phyloP scores from a whole-genome alignment of 164 flowering plant species.

The Cinnamomum chago region DNA sequence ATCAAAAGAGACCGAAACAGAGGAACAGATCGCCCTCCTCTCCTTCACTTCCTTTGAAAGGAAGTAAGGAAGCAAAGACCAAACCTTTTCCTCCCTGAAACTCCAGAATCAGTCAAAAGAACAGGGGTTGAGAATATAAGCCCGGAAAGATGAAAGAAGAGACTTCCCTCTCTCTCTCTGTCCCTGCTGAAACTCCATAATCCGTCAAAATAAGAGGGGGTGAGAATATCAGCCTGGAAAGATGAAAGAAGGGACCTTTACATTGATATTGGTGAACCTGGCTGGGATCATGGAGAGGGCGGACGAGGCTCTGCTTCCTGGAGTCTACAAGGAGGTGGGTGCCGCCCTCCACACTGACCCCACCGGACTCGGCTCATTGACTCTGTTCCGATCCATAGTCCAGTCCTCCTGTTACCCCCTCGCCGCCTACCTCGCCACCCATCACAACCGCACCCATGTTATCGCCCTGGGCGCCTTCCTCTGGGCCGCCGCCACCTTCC shows the following conservation, averaged over 20 bases:
- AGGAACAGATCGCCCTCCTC: neutral
- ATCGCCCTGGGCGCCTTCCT: conserved; percentile 83
- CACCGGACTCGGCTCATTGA: conserved; percentile 67
- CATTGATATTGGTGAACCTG: conserved; percentile 66
- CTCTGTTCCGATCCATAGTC: conserved; percentile 74
- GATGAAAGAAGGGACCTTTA: conserved; percentile 54
- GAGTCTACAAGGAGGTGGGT: conserved; percentile 82
- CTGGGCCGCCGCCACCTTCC: conserved; percentile 92
- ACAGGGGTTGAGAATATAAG: neutral
- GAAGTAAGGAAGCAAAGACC: too few relatives aligned
- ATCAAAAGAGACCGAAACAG: neutral
- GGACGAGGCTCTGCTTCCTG: conserved; percentile 80
- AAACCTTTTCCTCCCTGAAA: neutral
- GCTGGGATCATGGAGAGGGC: conserved; percentile 87
- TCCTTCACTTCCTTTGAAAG: neutral
- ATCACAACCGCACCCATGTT: conserved; percentile 70
- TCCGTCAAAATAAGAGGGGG: neutral
- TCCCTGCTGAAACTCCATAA: neutral
- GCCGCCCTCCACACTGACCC: conserved; percentile 75
- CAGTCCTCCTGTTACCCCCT: conserved; percentile 74
- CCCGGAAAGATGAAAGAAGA: conserved; percentile 40
- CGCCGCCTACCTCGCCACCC: conserved; percentile 66
- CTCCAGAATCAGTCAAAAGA: neutral
- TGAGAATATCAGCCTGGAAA: neutral
- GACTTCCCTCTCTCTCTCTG: conserved; percentile 17